Conservation (phyloP, 2,329 filamentous ascomycete species). For the Aotearoamyces nothofagi region DNA sequence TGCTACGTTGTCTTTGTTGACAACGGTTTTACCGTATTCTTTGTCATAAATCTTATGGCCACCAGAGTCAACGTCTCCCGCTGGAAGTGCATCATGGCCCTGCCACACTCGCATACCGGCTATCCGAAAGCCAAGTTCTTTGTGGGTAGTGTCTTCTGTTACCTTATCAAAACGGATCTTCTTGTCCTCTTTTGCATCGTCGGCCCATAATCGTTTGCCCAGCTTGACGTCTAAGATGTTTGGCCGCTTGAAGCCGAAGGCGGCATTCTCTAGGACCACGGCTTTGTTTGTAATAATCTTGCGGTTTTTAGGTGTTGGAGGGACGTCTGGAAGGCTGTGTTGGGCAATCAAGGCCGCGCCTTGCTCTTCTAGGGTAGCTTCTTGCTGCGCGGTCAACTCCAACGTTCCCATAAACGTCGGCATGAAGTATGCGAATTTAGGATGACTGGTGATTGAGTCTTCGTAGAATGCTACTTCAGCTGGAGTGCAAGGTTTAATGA, state of each 20-base stretch:
- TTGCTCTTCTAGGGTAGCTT: constrained; percentile 32
- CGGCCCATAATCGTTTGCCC: constrained; percentile 73
- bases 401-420: constrained; percentile 75
- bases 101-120: constrained; percentile 51
- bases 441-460: constrained; percentile 43
- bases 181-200: constrained; percentile 46
- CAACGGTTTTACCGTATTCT: constrained; percentile 38
- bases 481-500: constrained; percentile 86
- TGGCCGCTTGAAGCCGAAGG: constrained; percentile 64
- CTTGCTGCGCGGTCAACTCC: constrained; percentile 41
- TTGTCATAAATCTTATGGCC: constrained; percentile 47
- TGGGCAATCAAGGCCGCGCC: constrained; percentile 22
- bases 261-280: constrained; percentile 74
- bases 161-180: constrained; percentile 45
- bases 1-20: constrained; percentile 37
- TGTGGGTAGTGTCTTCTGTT: constrained; percentile 41
- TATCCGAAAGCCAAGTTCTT: constrained; percentile 44
- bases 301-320: constrained; percentile 12
- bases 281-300: constrained; percentile 61
- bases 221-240: constrained; percentile 93
- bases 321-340: constrained; percentile 13
- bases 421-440: constrained; percentile 65
- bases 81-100: constrained; percentile 35
- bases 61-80: constrained; percentile 34
- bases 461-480: constrained; percentile 87